Conservation (phyloP, 306 rosid genomes). For the Malus fusca region DNA sequence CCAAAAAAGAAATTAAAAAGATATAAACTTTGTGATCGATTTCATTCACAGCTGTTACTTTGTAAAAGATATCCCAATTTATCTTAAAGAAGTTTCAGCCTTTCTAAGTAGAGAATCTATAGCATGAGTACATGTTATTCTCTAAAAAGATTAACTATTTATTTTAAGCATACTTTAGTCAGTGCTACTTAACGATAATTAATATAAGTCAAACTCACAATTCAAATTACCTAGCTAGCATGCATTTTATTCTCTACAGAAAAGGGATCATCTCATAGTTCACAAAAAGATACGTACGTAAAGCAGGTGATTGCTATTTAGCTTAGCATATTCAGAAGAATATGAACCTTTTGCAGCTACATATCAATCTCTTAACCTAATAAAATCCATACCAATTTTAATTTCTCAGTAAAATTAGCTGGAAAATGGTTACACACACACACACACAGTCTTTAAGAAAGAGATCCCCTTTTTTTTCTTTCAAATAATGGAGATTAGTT, state of each 20-base stretch:
- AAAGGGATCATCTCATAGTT: not conserved
- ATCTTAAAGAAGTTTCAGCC: not conserved
- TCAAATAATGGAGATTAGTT: no score
- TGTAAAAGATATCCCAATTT: slow-evolving; percentile 2
- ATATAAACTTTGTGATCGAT: not conserved
- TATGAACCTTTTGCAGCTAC: not conserved
- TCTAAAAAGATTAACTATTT: slow-evolving; percentile 6
- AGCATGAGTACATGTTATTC: slow-evolving; percentile 12
- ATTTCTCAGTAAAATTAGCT: not conserved
- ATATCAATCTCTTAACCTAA: not conserved
- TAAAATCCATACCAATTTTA: not conserved
- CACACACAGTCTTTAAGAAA: no score
- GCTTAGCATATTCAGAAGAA: not conserved
- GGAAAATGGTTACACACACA: not conserved
- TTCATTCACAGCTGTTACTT: not conserved
- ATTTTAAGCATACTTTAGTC: slow-evolving; percentile 8
- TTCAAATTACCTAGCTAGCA: not conserved
- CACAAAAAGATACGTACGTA: not conserved
- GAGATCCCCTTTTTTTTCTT: no score
- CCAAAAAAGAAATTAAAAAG: not conserved
- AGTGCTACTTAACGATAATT: not conserved
- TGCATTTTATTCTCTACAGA: not conserved
- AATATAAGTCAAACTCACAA: slow-evolving; percentile 8
- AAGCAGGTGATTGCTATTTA: slow-evolving; percentile 4
- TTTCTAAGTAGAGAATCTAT: slow-evolving; percentile 8